Evolutionary conservation across 2,329 filamentous ascomycete genomes (phyloP).

Genomic region (Triangularia verruculosa): DNA sequence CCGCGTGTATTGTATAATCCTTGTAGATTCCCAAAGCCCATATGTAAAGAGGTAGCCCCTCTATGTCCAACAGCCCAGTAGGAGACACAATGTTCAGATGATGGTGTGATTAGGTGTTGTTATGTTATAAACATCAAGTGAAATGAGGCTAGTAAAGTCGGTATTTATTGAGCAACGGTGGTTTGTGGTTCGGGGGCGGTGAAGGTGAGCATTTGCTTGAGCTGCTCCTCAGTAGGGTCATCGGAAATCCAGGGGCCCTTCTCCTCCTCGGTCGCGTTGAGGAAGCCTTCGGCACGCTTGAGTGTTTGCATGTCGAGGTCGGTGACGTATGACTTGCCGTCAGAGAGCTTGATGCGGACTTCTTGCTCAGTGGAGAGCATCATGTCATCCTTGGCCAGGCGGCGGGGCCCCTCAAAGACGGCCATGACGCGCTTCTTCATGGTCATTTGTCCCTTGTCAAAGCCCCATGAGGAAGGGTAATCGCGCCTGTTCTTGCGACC

Average conservation of each 20-base stretch:
- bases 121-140: background rate
- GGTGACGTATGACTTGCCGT: slow-evolving; percentile 78
- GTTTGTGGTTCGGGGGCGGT: slow-evolving; percentile 31
- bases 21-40: slow-evolving; percentile 1
- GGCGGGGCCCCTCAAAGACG: slow-evolving; percentile 82
- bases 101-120: background rate
- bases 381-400: slow-evolving; percentile 97
- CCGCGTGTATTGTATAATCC: slow-evolving; percentile 12
- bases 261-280: slow-evolving; percentile 76
- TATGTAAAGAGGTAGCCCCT: background rate
- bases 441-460: slow-evolving; percentile 88
- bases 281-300: slow-evolving; percentile 81
- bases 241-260: slow-evolving; percentile 81
- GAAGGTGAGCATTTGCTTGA: slow-evolving; percentile 58
- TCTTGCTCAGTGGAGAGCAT: slow-evolving; percentile 96
- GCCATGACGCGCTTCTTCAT: slow-evolving; percentile 97
- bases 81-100: slow-evolving; percentile 4
- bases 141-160: background rate
- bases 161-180: slow-evolving; percentile 16
- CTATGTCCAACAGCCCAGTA: background rate
- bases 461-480: slow-evolving; percentile 92
- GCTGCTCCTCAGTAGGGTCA: slow-evolving; percentile 61
- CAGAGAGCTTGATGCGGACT: slow-evolving; percentile 77
- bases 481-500: slow-evolving; percentile 89
- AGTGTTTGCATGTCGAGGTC: slow-evolving; percentile 91